Evolutionary conservation across 2,329 filamentous ascomycete species (phyloP).

Genomic region (Nakataea oryzae): DNA sequence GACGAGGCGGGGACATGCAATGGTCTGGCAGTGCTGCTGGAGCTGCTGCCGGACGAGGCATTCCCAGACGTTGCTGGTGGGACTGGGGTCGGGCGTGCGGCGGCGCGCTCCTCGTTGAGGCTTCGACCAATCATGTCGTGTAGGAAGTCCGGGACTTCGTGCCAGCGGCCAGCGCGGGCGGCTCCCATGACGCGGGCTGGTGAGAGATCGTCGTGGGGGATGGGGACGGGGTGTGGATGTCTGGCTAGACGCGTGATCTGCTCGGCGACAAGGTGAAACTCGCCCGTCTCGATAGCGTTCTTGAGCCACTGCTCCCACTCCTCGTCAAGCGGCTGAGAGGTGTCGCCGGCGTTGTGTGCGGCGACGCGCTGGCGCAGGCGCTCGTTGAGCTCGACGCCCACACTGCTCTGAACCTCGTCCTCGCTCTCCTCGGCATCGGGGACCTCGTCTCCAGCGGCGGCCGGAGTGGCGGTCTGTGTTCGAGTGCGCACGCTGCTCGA

Average conservation of each 20-base stretch:
- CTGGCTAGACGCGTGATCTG: constrained; percentile 25
- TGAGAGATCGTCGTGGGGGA: constrained; percentile 24
- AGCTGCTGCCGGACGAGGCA: neutral
- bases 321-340: constrained; percentile 51
- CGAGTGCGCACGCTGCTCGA: constrained; percentile 25
- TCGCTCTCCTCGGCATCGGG: constrained; percentile 40
- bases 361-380: constrained; percentile 55
- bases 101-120: constrained; percentile 25
- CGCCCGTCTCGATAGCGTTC: constrained; percentile 54
- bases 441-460: constrained; percentile 6
- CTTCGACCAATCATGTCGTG: constrained; percentile 40
- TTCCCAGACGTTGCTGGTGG: neutral
- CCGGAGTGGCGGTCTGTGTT: neutral
- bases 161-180: constrained; percentile 46
- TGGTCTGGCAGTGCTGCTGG: neutral
- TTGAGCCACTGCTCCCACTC: constrained; percentile 70
- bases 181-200: constrained; percentile 41
- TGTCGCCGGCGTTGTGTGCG: constrained; percentile 49
- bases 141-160: constrained; percentile 45
- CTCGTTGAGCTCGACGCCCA: constrained; percentile 53
- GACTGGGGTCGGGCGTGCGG: neutral
- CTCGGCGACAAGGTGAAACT: constrained; percentile 36
- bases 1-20: neutral
- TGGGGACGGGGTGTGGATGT: constrained; percentile 17
- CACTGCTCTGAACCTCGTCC: constrained; percentile 39